Evolutionary conservation across 192 early-diverging fungal genomes (phyloP).

Genomic region (Coemansia sp.): DNA sequence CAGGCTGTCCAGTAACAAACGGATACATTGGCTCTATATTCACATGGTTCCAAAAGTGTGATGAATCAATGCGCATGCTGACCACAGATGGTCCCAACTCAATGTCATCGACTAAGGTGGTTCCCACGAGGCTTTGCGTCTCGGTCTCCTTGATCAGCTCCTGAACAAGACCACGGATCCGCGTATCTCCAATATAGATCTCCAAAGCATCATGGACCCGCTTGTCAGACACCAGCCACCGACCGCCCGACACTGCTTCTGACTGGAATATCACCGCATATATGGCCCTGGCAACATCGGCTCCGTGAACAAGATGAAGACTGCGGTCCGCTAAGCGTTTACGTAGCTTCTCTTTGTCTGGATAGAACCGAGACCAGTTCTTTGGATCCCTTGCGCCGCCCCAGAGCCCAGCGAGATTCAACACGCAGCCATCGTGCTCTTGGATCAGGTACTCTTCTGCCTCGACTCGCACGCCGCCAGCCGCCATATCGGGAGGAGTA

Average conservation of each 20-base stretch:
- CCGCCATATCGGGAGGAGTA: slow-evolving; percentile 19
- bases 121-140: slow-evolving; percentile 17
- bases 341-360: slow-evolving; percentile 30
- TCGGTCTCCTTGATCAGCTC: slow-evolving; percentile 22
- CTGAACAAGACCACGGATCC: slow-evolving; percentile 22
- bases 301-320: slow-evolving; percentile 47
- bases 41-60: slow-evolving; percentile 37
- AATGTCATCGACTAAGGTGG: slow-evolving; percentile 21
- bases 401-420: slow-evolving; percentile 53
- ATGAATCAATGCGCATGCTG: slow-evolving; percentile 41
- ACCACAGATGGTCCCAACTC: slow-evolving; percentile 27
- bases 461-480: slow-evolving; percentile 31
- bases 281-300: slow-evolving; percentile 40
- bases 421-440: slow-evolving; percentile 24
- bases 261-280: slow-evolving; percentile 10
- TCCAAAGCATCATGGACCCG: slow-evolving; percentile 42
- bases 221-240: slow-evolving; percentile 49
- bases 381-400: slow-evolving; percentile 41
- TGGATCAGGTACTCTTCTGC: slow-evolving; percentile 36
- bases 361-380: slow-evolving; percentile 44
- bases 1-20: slow-evolving; percentile 21
- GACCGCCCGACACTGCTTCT: slow-evolving; percentile 2
- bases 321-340: slow-evolving; percentile 33
- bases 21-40: slow-evolving; percentile 26
- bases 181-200: slow-evolving; percentile 23